These are phyloP conservation scores for Sporothrix phasma DNA, from an alignment of 2,329 filamentous ascomycete species.

Conservation along the genomic window DNA sequence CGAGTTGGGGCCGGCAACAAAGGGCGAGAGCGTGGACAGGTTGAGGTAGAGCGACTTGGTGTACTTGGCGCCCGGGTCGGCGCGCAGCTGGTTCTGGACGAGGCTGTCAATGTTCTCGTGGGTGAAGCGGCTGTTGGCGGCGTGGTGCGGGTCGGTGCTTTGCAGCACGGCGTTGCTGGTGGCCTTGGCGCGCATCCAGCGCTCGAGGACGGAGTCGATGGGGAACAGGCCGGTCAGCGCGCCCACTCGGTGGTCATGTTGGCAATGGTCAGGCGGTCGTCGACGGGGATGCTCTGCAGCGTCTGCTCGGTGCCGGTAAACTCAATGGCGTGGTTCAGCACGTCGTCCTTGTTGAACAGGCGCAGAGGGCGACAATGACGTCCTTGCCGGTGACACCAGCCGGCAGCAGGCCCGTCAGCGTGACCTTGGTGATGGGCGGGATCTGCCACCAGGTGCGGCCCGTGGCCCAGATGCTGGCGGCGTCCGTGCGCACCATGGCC, in stretches of 20 bases:
- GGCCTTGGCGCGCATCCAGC: slow-evolving; percentile 70
- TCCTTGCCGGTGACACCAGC: slow-evolving; percentile 84
- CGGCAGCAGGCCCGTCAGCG: slow-evolving; percentile 64
- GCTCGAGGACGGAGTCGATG: slow-evolving; percentile 59
- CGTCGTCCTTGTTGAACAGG: slow-evolving; percentile 76
- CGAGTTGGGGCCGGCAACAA: slow-evolving; percentile 79
- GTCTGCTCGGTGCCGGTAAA: slow-evolving; percentile 76
- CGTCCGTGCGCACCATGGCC: slow-evolving; percentile 78
- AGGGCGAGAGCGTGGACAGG: slow-evolving; percentile 73
- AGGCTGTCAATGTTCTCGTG: slow-evolving; percentile 66
- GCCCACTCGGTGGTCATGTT: slow-evolving; percentile 74
- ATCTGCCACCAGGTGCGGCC: slow-evolving; percentile 80
- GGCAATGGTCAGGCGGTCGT: slow-evolving; percentile 58
- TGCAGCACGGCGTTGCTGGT: slow-evolving; percentile 54
- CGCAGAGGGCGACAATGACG: slow-evolving; percentile 81
- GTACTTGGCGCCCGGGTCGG: slow-evolving; percentile 70
- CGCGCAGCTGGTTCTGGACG: slow-evolving; percentile 52
- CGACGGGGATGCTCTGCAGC: slow-evolving; percentile 54
- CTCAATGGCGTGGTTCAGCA: slow-evolving; percentile 84
- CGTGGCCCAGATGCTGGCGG: slow-evolving; percentile 76
- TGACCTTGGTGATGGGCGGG: slow-evolving; percentile 68
- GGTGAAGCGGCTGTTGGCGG: slow-evolving; percentile 49
- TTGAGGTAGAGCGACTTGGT: slow-evolving; percentile 79
- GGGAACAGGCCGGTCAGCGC: slow-evolving; percentile 64
- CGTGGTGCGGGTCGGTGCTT: slow-evolving; percentile 24